A percentile compares a stretch with the other conserved stretches of the same genome.
phyloP scores from a whole-genome alignment of 441 rosid species.

The Flueggea neowawraea region DNA sequence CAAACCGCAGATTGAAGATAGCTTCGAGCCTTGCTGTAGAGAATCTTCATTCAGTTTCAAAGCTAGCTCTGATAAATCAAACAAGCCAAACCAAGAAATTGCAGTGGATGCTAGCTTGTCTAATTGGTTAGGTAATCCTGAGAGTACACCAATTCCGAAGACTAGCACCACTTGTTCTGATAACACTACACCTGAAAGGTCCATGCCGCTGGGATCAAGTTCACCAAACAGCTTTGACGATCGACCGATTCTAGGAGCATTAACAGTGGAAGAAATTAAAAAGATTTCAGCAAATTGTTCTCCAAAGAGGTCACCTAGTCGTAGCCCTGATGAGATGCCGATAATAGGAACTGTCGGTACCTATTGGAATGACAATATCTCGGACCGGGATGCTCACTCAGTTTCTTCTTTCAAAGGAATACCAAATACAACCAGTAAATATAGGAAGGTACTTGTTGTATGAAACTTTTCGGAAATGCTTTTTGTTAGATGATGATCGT shows the following conservation, averaged over 20 bases:
- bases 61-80: constrained; percentile 22
- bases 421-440: constrained; percentile 60
- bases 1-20: constrained; percentile 31
- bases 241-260: constrained; percentile 58
- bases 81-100: constrained; percentile 28
- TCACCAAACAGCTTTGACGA: constrained; percentile 46
- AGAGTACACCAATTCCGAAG: constrained; percentile 39
- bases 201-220: constrained; percentile 29
- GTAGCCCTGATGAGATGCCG: constrained; percentile 69
- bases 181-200: constrained; percentile 32
- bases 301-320: constrained; percentile 60
- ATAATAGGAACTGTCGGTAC: constrained; percentile 73
- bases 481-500: too few species aligned
- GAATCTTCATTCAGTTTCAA: constrained; percentile 30
- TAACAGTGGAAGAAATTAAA: constrained; percentile 60
- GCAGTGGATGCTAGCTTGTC: constrained; percentile 91
- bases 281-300: constrained; percentile 57
- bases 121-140: constrained; percentile 76
- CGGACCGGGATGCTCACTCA: constrained; percentile 33
- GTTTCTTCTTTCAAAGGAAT: constrained; percentile 66
- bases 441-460: constrained; percentile 57
- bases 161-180: constrained; percentile 19
- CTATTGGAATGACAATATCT: constrained; percentile 46
- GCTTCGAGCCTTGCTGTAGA: constrained; percentile 27
- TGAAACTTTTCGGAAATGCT: constrained; percentile 4